phyloP scores from a whole-genome alignment of 768 basidiomycete species.

The Trametes punicea region DNA sequence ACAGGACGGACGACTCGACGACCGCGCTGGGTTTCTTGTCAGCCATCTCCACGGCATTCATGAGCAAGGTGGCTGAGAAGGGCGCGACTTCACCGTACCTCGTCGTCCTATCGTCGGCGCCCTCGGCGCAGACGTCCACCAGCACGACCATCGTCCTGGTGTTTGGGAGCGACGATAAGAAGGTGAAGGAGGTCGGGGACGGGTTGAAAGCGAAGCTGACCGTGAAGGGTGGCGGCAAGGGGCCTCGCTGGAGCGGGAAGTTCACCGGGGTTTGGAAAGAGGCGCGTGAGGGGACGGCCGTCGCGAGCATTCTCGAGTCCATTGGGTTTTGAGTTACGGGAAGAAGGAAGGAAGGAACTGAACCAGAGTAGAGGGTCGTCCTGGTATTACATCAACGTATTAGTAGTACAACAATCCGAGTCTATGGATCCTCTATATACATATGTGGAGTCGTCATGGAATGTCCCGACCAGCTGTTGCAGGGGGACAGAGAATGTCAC shows the following conservation, averaged over 20 bases:
- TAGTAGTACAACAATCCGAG: too few relatives aligned
- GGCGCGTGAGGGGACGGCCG: constrained; percentile 37
- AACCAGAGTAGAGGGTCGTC: too few relatives aligned
- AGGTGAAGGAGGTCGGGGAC: constrained; percentile 58
- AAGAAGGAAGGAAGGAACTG: too few relatives aligned
- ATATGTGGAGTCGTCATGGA: not conserved
- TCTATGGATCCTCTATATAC: too few relatives aligned
- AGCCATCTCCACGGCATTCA: constrained; percentile 49
- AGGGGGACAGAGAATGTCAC: not conserved
- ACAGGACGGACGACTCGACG: constrained; percentile 58
- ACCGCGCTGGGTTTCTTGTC: constrained; percentile 61
- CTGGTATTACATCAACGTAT: too few relatives aligned
- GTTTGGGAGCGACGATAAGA: constrained; percentile 55
- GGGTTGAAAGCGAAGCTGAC: constrained; percentile 52
- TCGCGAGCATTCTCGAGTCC: constrained; percentile 38
- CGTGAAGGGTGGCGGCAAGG: constrained; percentile 79
- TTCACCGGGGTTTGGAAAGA: constrained; percentile 61
- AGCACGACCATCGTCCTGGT: constrained; percentile 57
- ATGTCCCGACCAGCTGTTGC: not conserved
- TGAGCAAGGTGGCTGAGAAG: constrained; percentile 18
- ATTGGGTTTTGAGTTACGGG: constrained; percentile 4
- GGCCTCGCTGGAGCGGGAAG: constrained; percentile 74
- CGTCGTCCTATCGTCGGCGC: constrained; percentile 59
- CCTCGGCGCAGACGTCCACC: constrained; percentile 48
- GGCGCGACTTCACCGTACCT: constrained; percentile 36